Evolutionary conservation across 305 asterid species (phyloP), one percentile per base, ranked within the genome.

Genomic region (Andrographis paniculata): DNA sequence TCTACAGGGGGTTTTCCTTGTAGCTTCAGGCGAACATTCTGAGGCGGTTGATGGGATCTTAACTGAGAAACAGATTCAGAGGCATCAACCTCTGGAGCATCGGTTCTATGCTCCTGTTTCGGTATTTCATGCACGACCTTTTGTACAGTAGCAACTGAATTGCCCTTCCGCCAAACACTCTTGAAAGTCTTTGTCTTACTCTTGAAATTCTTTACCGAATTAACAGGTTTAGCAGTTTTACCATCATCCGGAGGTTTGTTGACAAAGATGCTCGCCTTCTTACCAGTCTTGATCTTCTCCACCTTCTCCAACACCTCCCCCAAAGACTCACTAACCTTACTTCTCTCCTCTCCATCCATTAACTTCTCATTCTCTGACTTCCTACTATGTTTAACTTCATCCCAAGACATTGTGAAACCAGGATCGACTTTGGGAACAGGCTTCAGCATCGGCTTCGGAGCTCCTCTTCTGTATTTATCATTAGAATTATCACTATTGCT

Each of bases 141-240:
- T 60, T 65, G 78, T 40, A 76, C 79, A 53, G 65, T 28, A 16
- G 93, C 50, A 37, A 81, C 86, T 0, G 97, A 94, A 73, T 77
- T 84, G 59, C 99, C 99, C 69, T 84, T 92, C 41, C 94, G 80
- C 99, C 99, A 92, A n/a, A 92, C 93, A 37, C 97, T 87, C 80
- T 84, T 92, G 46, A 61, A 38, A 15, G 83, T 71, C 68, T 66
- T 87, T 20, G 84, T 17, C 76, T 67, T 72, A 44, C 64, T 65
- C 43, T 69, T 63, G 36, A 74, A 43, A 55, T 42, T 62, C 17
- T 63, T 61, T 31, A 49, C 20, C 9, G 76, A 65, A 73, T 59
- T 69, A 60, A 52, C 62, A 15, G 71, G 78, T 59, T 31, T 74
- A 42, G 58, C 60, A 40, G 28, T 62, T 35, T n/a, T 24, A 24